Conservation (phyloP, 495 filamentous ascomycete genomes). For the Poronia punctata region DNA sequence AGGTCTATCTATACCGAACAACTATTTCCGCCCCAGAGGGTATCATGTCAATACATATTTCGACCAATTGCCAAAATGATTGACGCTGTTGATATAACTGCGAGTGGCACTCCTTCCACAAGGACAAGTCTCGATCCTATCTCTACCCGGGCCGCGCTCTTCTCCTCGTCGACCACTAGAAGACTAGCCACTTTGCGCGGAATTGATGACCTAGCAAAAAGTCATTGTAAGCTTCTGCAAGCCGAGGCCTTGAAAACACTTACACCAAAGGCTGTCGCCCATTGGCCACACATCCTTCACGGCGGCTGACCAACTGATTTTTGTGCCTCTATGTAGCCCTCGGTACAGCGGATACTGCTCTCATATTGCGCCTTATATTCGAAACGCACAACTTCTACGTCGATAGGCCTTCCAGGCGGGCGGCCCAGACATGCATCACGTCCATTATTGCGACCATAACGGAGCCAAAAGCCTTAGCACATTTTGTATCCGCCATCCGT, state of each 20-base stretch:
- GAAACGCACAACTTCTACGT: constrained; percentile 79
- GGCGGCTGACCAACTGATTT: constrained; percentile 2
- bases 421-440: constrained; percentile 68
- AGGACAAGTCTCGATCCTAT: constrained; percentile 30
- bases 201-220: constrained; percentile 41
- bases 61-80: constrained; percentile 33
- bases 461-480: constrained; percentile 48
- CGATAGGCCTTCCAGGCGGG: constrained; percentile 75
- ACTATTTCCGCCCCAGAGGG: no score
- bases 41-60: constrained; percentile 26
- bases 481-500: constrained; percentile 51
- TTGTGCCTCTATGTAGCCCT: constrained; percentile 26
- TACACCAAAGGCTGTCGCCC: no score
- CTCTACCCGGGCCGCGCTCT: constrained; percentile 29
- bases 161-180: constrained; percentile 42
- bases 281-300: no score
- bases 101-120: constrained; percentile 20
- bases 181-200: constrained; percentile 36
- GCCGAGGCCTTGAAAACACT: no score
- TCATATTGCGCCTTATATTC: constrained; percentile 65
- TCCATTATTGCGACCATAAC: constrained; percentile 48
- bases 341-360: constrained; percentile 26
- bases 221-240: constrained; percentile 37
- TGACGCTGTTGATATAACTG: no score
- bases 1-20: no score